A percentile compares a stretch with the other conserved stretches of the same genome.
Evolutionary conservation across 352 stramenopile species (phyloP).

Genomic region (Bremia lactucae): DNA sequence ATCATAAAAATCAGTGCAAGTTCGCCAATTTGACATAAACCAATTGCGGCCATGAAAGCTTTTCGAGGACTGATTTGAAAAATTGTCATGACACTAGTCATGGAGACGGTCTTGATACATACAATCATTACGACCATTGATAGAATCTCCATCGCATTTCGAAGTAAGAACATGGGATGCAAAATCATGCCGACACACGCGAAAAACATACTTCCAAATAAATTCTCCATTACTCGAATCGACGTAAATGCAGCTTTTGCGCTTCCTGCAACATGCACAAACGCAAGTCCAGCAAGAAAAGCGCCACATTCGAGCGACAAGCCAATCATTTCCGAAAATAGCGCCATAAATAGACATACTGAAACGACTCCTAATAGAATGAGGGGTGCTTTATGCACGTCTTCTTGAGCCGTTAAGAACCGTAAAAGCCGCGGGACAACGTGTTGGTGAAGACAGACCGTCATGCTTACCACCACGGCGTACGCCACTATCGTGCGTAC

Average conservation of each 20-base stretch:
- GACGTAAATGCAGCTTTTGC: slow-evolving; percentile 68
- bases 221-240: slow-evolving; percentile 80
- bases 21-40: slow-evolving; percentile 77
- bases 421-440: slow-evolving; percentile 57
- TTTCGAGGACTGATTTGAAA: slow-evolving; percentile 66
- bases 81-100: slow-evolving; percentile 73
- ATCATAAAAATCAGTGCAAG: slow-evolving; percentile 86
- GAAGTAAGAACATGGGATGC: slow-evolving; percentile 68
- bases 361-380: slow-evolving; percentile 77
- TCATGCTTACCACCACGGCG: slow-evolving; percentile 53
- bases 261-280: slow-evolving; percentile 56
- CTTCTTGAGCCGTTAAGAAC: slow-evolving; percentile 72
- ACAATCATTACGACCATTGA: slow-evolving; percentile 77
- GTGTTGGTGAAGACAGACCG: slow-evolving; percentile 55
- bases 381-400: slow-evolving; percentile 67
- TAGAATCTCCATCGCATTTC: slow-evolving; percentile 68
- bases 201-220: slow-evolving; percentile 86
- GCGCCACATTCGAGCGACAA: slow-evolving; percentile 76
- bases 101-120: slow-evolving; percentile 62
- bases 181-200: slow-evolving; percentile 83
- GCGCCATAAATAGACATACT: slow-evolving; percentile 75
- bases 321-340: slow-evolving; percentile 75
- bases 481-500: slow-evolving; percentile 64
- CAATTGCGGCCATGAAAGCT: slow-evolving; percentile 58
- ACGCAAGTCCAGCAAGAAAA: slow-evolving; percentile 72